A percentile compares a stretch with the other conserved stretches of the same genome.
Conservation (phyloP, 1,139 yeast genomes). For the Saccharomyces hybrid region DNA sequence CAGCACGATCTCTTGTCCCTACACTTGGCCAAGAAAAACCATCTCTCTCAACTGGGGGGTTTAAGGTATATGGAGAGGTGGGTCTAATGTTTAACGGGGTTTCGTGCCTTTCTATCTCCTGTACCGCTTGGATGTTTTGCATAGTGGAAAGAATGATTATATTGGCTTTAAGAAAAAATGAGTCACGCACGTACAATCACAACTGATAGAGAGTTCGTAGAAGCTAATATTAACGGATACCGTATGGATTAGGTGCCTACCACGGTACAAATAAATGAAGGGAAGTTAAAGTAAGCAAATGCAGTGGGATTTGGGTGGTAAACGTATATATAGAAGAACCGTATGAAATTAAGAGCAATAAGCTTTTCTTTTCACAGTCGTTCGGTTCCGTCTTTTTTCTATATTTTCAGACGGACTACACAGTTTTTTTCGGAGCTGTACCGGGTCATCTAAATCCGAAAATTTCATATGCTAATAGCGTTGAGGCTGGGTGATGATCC, state of each 20-base stretch:
- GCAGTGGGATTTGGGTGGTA: neutral
- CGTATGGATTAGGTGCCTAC: neutral
- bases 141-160: neutral
- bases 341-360: neutral
- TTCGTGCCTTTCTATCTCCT: conserved; percentile 18
- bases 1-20: conserved; percentile 76
- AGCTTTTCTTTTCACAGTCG: neutral
- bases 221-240: neutral
- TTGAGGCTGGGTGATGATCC: conserved; percentile 31
- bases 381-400: neutral
- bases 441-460: neutral
- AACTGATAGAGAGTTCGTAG: neutral
- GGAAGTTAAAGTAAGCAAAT: neutral
- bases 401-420: neutral
- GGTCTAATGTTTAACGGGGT: conserved; percentile 64
- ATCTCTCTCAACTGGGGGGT: conserved; percentile 82
- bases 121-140: conserved; percentile 7
- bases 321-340: neutral
- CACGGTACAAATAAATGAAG: neutral
- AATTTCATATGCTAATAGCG: neutral
- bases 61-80: conserved; percentile 73
- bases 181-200: neutral
- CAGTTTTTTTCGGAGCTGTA: neutral
- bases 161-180: neutral
- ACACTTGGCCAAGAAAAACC: conserved; percentile 90